Conservation (phyloP, 257 asterid species). For the Solanum infundibuliforme region DNA sequence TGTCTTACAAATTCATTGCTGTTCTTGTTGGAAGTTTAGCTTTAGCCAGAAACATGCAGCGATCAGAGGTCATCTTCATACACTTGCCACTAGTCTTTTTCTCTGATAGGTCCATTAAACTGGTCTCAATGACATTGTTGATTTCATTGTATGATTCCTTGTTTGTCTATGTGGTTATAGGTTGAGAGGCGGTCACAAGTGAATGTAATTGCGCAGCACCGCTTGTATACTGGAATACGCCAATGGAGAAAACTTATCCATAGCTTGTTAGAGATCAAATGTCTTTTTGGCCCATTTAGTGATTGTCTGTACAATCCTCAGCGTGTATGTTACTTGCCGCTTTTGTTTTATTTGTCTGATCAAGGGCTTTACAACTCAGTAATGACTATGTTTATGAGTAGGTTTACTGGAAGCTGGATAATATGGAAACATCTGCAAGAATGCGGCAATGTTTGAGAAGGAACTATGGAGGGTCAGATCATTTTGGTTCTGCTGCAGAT, state of each 20-base stretch:
- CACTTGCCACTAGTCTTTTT: neutral
- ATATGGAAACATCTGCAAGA: conserved; percentile 88
- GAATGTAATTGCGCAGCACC: conserved; percentile 64
- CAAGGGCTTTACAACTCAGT: conserved; percentile 5
- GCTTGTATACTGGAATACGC: conserved; percentile 69
- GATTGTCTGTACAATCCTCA: conserved; percentile 52
- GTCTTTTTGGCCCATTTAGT: conserved; percentile 86
- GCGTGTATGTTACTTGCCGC: conserved; percentile 40
- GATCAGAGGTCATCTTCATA: conserved; percentile 65
- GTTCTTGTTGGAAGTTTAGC: conserved; percentile 98
- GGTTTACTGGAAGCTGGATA: conserved; percentile 95
- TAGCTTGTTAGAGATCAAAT: conserved; percentile 73
- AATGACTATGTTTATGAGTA: conserved; percentile 22
- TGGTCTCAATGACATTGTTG: neutral
- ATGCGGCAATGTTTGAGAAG: conserved; percentile 84
- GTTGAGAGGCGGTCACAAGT: conserved; percentile 93
- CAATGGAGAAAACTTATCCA: conserved; percentile 96
- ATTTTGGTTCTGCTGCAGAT: conserved; percentile 91
- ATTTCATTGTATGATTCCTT: neutral
- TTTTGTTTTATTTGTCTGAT: conserved; percentile 13
- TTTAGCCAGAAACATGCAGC: conserved; percentile 94
- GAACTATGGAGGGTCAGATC: conserved; percentile 82
- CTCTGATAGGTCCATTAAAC: neutral
- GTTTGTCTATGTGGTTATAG: conserved; percentile 30
- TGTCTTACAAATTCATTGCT: conserved; percentile 84